Percentiles rank a stretch among this genome's conserved stretches.
phyloP scores from a whole-genome alignment of 495 filamentous ascomycete species.

The Staphylotrichum tortipilum region DNA sequence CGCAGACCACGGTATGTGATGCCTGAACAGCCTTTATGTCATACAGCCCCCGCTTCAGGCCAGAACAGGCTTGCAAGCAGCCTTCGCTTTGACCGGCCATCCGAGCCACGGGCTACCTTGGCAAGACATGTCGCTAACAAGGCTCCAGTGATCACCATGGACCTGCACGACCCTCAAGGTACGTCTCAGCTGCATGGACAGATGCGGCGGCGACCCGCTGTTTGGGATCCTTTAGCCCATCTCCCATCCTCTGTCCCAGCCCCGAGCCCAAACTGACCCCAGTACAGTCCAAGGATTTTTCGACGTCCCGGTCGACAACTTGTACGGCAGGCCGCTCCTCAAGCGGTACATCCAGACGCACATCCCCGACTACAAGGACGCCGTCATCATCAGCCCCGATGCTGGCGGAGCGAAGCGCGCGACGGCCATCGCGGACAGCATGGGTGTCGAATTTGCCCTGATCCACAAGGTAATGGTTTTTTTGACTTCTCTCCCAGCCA shows the following conservation, averaged over 20 bases:
- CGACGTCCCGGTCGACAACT: constrained; percentile 94
- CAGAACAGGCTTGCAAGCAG: neutral
- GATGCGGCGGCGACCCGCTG: no score
- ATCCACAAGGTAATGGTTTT: constrained; percentile 80
- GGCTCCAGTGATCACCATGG: constrained; percentile 76
- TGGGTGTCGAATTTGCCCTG: constrained; percentile 88
- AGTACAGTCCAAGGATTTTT: constrained; percentile 74
- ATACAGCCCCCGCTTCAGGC: no score
- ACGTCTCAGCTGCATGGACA: constrained; percentile 34
- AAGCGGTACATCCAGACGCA: constrained; percentile 83
- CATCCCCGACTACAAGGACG: constrained; percentile 77
- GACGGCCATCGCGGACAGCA: constrained; percentile 86
- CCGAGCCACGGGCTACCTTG: neutral
- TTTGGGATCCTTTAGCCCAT: no score
- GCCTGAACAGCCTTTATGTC: neutral
- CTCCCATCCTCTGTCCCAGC: no score
- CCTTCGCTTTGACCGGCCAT: neutral
- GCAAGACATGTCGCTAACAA: constrained; percentile 20
- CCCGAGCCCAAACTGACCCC: no score
- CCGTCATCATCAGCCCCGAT: constrained; percentile 92
- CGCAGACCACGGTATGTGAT: constrained; percentile 65
- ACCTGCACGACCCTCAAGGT: constrained; percentile 92
- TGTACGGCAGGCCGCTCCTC: constrained; percentile 81
- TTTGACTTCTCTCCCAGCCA: constrained; percentile 8
- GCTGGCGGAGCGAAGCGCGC: constrained; percentile 98